These are phyloP conservation scores for Botryotinia convoluta DNA, from an alignment of 2,329 filamentous ascomycete species.

Conservation along the genomic window DNA sequence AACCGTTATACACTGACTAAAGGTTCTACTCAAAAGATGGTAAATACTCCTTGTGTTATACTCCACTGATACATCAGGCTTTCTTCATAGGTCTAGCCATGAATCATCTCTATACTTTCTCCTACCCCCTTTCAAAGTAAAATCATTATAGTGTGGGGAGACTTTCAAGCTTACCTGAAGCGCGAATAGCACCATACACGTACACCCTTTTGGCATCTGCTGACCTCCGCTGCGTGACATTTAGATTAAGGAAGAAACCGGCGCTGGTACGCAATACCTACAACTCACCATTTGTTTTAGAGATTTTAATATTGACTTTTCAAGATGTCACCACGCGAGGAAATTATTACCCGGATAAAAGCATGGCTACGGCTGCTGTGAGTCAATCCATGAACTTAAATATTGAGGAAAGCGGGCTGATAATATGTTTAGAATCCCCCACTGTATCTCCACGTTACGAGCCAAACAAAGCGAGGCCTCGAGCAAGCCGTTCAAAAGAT, in stretches of 20 bases:
- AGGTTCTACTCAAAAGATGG: constrained; percentile 97
- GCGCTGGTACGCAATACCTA: constrained; percentile 86
- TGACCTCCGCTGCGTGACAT: constrained; percentile 85
- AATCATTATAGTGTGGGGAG: constrained; percentile 48
- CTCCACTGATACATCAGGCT: constrained; percentile 62
- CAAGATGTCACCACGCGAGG: constrained; percentile 99
- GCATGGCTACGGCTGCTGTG: constrained; percentile 91
- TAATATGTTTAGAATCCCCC: constrained; percentile 71
- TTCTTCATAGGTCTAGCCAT: constrained; percentile 38
- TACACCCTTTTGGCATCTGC: constrained; percentile 81
- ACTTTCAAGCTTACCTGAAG: constrained; percentile 68
- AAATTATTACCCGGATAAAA: constrained; percentile 96
- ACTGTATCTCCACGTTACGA: constrained; percentile 92
- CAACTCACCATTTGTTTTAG: constrained; percentile 39
- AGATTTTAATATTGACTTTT: constrained; percentile 54
- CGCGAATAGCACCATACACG: constrained; percentile 58
- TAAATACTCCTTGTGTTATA: constrained; percentile 76
- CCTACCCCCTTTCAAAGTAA: constrained; percentile 36
- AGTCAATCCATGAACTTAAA: constrained; percentile 40
- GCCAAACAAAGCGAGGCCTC: constrained; percentile 85
- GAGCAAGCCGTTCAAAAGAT: constrained; percentile 86
- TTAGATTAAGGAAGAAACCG: constrained; percentile 99
- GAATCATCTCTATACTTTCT: constrained; percentile 36
- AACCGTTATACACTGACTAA: constrained; percentile 98
- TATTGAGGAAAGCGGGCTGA: constrained; percentile 24